Conservation (phyloP, 73 alveolate species). For the Symbiodinium natans region DNA sequence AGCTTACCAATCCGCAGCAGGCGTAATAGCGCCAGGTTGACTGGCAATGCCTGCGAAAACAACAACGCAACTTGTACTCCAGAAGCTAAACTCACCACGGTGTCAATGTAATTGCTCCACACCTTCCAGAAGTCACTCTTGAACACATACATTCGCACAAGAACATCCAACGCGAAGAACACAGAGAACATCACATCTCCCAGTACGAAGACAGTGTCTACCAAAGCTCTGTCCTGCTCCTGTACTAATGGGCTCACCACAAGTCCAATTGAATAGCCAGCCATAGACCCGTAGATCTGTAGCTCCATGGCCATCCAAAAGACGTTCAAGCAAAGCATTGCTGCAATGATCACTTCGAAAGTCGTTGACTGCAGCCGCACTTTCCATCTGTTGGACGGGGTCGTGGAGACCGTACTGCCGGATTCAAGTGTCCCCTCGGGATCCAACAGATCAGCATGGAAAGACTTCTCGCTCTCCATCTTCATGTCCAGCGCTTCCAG, state of each 20-base stretch:
- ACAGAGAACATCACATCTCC: conserved; percentile 19
- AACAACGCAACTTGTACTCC: conserved; percentile 29
- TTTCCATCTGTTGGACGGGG: not conserved
- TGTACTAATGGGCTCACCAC: not conserved
- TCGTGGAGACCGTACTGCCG: not conserved
- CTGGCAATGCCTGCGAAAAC: not conserved
- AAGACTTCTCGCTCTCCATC: not conserved
- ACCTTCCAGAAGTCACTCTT: conserved; percentile 18
- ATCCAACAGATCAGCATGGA: not conserved
- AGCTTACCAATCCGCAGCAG: conserved; percentile 57
- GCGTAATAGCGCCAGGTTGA: conserved; percentile 29
- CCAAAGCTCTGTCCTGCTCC: conserved; percentile 9
- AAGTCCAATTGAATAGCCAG: conserved; percentile 4
- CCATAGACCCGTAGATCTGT: conserved; percentile 35
- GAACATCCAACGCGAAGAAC: conserved; percentile 45
- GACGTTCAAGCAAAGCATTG: conserved; percentile 26
- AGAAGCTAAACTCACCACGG: conserved; percentile 12
- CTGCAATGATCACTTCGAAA: conserved; percentile 52
- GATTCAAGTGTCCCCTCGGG: not conserved
- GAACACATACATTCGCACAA: conserved; percentile 4
- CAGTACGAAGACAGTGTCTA: not conserved
- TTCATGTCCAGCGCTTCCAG: conserved; percentile 16
- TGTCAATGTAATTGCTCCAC: conserved; percentile 41
- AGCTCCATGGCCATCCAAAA: conserved; percentile 36
- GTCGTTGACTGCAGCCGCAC: conserved; percentile 45